Conservation (phyloP, 805 yeast genomes). For the Metschnikowia borealis region DNA sequence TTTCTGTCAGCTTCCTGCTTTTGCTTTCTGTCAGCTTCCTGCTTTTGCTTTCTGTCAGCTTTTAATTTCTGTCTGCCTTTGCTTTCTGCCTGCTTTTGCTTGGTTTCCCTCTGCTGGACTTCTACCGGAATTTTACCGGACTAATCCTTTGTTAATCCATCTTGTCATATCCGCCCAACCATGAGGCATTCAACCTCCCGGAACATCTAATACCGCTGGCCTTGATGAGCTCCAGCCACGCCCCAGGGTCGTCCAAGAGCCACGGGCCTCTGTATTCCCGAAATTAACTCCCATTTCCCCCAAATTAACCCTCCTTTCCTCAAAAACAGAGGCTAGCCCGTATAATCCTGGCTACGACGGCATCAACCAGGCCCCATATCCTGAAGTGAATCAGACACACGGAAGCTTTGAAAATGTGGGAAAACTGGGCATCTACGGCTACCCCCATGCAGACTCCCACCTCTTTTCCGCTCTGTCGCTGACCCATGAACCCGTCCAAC, state of each 20-base stretch:
- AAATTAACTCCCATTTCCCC: too few species aligned
- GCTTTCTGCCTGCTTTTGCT: too few species aligned
- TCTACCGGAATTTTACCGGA: too few species aligned
- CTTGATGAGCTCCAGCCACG: constrained; percentile 13
- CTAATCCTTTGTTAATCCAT: neutral
- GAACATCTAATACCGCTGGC: constrained; percentile 26
- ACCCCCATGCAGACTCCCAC: neutral
- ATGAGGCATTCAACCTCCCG: constrained; percentile 22
- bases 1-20: too few species aligned
- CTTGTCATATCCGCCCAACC: constrained; percentile 10
- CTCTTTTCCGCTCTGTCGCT: constrained; percentile 4
- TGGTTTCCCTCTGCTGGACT: too few species aligned
- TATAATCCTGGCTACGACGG: neutral
- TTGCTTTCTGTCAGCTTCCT: too few species aligned
- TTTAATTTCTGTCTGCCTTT: too few species aligned
- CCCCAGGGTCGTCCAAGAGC: neutral
- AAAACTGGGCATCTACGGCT: neutral
- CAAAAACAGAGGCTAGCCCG: neutral
- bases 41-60: too few species aligned
- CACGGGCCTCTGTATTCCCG: neutral
- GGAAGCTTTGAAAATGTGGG: neutral
- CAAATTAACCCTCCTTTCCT: too few species aligned
- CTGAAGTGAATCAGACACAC: neutral
- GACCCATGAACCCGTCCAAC: neutral
- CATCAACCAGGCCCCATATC: neutral